Evolutionary conservation across 345 rosid genomes (phyloP).

Genomic region (Euclidium syriacum): DNA sequence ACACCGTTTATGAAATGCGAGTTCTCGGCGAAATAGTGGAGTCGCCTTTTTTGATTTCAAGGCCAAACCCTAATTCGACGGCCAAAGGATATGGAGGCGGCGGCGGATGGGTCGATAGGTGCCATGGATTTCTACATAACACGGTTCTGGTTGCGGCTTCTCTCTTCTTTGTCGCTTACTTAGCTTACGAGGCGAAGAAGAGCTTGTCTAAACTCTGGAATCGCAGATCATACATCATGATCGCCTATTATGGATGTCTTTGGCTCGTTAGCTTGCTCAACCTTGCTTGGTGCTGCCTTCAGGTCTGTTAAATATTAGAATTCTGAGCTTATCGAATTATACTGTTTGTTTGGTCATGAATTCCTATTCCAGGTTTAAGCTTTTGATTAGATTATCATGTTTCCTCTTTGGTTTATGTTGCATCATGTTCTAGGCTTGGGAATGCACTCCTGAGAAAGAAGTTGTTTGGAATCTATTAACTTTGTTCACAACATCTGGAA

Average conservation of each 20-base stretch:
- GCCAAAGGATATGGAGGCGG: slow-evolving; percentile 17
- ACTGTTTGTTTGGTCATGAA: neutral
- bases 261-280: slow-evolving; percentile 93
- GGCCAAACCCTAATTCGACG: slow-evolving; percentile 35
- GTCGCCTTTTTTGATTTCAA: slow-evolving; percentile 31
- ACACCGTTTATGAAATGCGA: slow-evolving; percentile 24
- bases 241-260: slow-evolving; percentile 70
- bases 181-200: slow-evolving; percentile 66
- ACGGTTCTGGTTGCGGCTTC: slow-evolving; percentile 50
- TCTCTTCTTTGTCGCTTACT: slow-evolving; percentile 55
- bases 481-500: slow-evolving; percentile 77
- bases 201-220: slow-evolving; percentile 59
- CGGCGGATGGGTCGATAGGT: slow-evolving; percentile 57
- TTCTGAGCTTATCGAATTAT: too few relatives aligned
- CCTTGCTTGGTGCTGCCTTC: slow-evolving; percentile 75
- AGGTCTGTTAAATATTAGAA: too few relatives aligned
- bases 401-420: neutral
- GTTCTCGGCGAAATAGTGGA: slow-evolving; percentile 19
- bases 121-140: slow-evolving; percentile 81
- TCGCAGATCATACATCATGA: slow-evolving; percentile 81
- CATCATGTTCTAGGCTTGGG: slow-evolving; percentile 55
- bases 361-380: neutral
- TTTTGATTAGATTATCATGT: neutral
- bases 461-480: slow-evolving; percentile 77
- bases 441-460: slow-evolving; percentile 75